A percentile compares a stretch with the other conserved stretches of the same genome.
Conservation (phyloP, 352 stramenopile genomes). For the Detonula confervacea region DNA sequence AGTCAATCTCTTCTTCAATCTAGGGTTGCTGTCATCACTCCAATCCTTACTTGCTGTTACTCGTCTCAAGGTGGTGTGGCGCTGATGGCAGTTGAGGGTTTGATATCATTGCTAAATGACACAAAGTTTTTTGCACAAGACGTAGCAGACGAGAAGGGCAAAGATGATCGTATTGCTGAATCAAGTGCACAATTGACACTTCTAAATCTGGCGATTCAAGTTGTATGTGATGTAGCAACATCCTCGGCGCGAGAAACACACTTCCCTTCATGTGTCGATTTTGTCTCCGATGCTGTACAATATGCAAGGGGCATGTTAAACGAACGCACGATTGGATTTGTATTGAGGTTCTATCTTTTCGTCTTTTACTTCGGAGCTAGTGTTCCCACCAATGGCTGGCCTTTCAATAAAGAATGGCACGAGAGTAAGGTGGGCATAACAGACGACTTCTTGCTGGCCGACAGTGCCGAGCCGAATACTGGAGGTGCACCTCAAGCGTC, state of each 20-base stretch:
- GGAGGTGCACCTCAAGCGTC: slow-evolving; percentile 71
- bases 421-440: slow-evolving; percentile 37
- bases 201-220: slow-evolving; percentile 81
- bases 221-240: slow-evolving; percentile 85
- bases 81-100: slow-evolving; percentile 81
- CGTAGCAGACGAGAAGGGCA: slow-evolving; percentile 50
- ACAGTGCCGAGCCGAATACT: slow-evolving; percentile 44
- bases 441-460: slow-evolving; percentile 65
- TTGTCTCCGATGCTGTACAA: slow-evolving; percentile 72
- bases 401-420: slow-evolving; percentile 46
- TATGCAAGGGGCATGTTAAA: slow-evolving; percentile 67
- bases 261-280: slow-evolving; percentile 79
- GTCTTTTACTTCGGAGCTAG: slow-evolving; percentile 85
- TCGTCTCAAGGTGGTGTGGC: slow-evolving; percentile 81
- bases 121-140: slow-evolving; percentile 81
- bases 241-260: slow-evolving; percentile 74
- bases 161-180: slow-evolving; percentile 23
- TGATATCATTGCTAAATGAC: slow-evolving; percentile 70
- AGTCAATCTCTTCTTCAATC: slow-evolving; percentile 32
- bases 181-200: slow-evolving; percentile 67
- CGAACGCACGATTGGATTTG: slow-evolving; percentile 78
- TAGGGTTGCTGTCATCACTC: slow-evolving; percentile 68
- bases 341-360: slow-evolving; percentile 83
- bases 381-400: slow-evolving; percentile 51
- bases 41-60: slow-evolving; percentile 84